A percentile compares a stretch with the other conserved stretches of the same genome.
Conservation (phyloP, 2,329 filamentous ascomycete species). For the Phaeosphaeriaceae sp. region DNA sequence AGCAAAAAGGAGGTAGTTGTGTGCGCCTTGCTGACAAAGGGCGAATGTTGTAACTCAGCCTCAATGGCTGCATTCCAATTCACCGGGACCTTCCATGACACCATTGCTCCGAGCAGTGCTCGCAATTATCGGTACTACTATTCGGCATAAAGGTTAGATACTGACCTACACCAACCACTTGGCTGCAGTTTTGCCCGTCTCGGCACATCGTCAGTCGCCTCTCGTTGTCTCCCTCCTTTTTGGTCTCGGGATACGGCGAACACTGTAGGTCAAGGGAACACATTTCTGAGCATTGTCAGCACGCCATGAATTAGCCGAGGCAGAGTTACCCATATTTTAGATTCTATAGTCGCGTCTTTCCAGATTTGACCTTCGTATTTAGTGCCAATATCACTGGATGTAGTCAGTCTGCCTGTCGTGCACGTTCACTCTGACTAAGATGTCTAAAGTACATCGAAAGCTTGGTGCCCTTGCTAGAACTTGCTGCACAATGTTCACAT, state of each 20-base stretch:
- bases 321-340: not conserved
- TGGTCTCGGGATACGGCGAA: too few species aligned
- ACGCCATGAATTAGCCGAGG: slow-evolving; percentile 13
- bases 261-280: too few species aligned
- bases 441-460: not conserved
- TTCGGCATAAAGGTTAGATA: slow-evolving; percentile 15
- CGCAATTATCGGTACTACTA: slow-evolving; percentile 7
- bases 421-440: not conserved
- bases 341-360: too few species aligned
- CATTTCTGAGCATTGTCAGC: not conserved
- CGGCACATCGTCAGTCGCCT: slow-evolving; percentile 6
- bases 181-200: slow-evolving; percentile 14
- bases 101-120: not conserved
- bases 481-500: not conserved
- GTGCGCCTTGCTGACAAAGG: slow-evolving; percentile 19
- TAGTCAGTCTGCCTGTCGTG: too few species aligned
- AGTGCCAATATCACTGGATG: too few species aligned
- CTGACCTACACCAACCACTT: slow-evolving; percentile 7
- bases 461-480: not conserved
- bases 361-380: too few species aligned
- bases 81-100: slow-evolving; percentile 13
- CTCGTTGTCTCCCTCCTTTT: too few species aligned
- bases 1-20: slow-evolving; percentile 16
- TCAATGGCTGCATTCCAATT: slow-evolving; percentile 13
- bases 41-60: slow-evolving; percentile 29